Evolutionary conservation across 139 green algal species (phyloP).

Genomic region (Medakamo hakoo): DNA sequence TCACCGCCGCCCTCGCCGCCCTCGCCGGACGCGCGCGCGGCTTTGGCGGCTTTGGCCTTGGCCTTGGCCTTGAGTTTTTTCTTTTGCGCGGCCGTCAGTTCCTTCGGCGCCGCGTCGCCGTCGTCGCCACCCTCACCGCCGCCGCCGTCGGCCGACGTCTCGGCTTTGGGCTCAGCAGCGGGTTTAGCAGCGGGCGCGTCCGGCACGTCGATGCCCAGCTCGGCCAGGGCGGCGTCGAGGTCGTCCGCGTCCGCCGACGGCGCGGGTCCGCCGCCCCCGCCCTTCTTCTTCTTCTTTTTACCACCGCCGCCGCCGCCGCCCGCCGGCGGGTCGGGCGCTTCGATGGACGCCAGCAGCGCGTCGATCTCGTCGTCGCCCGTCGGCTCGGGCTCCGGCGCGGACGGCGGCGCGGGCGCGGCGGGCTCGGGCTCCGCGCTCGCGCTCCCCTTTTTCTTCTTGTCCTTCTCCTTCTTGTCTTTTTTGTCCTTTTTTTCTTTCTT

Average conservation of each 20-base stretch:
- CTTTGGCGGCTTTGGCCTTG: slow-evolving; percentile 41
- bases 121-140: slow-evolving; percentile 9
- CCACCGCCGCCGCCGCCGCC: slow-evolving; percentile 13
- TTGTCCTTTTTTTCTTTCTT: slow-evolving; percentile 32
- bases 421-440: slow-evolving; percentile 51
- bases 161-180: slow-evolving; percentile 9
- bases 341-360: neutral
- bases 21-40: slow-evolving; percentile 10
- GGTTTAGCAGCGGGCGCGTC: slow-evolving; percentile 5
- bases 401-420: slow-evolving; percentile 46
- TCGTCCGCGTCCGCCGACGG: slow-evolving; percentile 44
- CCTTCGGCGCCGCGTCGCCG: too few species aligned
- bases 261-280: slow-evolving; percentile 14
- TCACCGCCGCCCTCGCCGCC: slow-evolving; percentile 18
- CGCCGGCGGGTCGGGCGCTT: neutral
- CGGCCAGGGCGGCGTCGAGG: slow-evolving; percentile 45
- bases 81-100: slow-evolving; percentile 32
- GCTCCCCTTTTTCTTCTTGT: slow-evolving; percentile 35
- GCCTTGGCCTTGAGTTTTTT: slow-evolving; percentile 41
- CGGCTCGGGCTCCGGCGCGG: slow-evolving; percentile 1
- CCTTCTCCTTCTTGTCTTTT: slow-evolving; percentile 11
- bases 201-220: slow-evolving; percentile 19
- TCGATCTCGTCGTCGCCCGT: too few species aligned
- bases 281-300: slow-evolving; percentile 49
- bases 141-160: slow-evolving; percentile 8